These are phyloP conservation scores for Glonium stellatum DNA, from an alignment of 495 filamentous ascomycete species.

Conservation along the genomic window DNA sequence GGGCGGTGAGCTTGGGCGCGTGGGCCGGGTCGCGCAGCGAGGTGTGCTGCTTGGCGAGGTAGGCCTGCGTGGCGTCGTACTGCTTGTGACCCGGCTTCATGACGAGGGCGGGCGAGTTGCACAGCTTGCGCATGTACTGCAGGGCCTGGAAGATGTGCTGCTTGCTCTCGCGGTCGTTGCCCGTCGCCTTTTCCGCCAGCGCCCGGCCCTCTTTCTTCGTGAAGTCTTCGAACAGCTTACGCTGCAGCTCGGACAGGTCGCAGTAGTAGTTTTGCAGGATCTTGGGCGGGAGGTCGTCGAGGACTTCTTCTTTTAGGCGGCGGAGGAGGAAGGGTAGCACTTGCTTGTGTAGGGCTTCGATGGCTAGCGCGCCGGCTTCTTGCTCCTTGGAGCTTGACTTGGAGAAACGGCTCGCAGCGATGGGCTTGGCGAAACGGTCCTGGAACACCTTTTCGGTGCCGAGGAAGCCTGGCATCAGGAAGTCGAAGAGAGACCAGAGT, in stretches of 20 bases:
- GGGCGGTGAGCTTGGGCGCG: constrained; percentile 84
- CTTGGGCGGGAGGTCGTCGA: constrained; percentile 94
- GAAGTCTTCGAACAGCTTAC: constrained; percentile 93
- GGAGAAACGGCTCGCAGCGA: constrained; percentile 85
- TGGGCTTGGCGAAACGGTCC: constrained; percentile 95
- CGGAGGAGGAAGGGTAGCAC: constrained; percentile 94
- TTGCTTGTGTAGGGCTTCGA: constrained; percentile 96
- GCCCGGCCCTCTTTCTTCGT: constrained; percentile 83
- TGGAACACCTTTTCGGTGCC: constrained; percentile 98
- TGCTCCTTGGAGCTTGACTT: constrained; percentile 98
- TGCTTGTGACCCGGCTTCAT: constrained; percentile 90
- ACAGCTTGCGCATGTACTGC: constrained; percentile 98
- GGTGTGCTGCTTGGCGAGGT: constrained; percentile 60
- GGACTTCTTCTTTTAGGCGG: constrained; percentile 93
- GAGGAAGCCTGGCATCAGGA: constrained; percentile 96
- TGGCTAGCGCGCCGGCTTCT: constrained; percentile 90
- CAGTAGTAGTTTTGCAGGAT: constrained; percentile 99
- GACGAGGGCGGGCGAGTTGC: constrained; percentile 92
- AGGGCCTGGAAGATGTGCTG: constrained; percentile 98
- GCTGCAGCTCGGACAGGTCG: constrained; percentile 92
- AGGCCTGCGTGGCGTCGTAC: constrained; percentile 73
- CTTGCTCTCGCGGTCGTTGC: constrained; percentile 80
- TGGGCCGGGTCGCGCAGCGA: constrained; percentile 77
- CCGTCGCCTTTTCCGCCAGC: constrained; percentile 68
- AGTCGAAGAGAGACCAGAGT: constrained; percentile 98